These are phyloP conservation scores for Puccinia coronata DNA, from an alignment of 1,284 basidiomycete species.

Conservation along the genomic window DNA sequence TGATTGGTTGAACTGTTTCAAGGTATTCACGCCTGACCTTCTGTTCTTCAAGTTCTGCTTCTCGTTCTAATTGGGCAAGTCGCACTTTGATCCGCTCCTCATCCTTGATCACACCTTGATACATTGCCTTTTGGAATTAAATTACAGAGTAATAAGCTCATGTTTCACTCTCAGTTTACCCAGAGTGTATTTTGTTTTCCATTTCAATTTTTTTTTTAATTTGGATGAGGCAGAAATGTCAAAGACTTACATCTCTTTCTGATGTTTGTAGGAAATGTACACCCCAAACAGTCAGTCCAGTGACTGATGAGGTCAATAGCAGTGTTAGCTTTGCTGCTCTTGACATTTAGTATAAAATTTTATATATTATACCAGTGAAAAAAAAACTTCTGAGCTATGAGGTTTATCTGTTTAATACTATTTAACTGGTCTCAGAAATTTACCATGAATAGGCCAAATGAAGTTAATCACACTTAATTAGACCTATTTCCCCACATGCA, in stretches of 20 bases:
- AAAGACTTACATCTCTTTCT: constrained; percentile 72
- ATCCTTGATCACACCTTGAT: constrained; percentile 80
- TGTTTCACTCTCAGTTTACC: not conserved
- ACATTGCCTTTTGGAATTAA: constrained; percentile 71
- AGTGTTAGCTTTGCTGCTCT: constrained; percentile 43
- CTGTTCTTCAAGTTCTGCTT: constrained; percentile 64
- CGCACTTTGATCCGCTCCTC: constrained; percentile 77
- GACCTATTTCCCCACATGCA: too few species aligned
- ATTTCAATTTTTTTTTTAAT: not conserved
- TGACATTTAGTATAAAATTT: constrained; percentile 20
- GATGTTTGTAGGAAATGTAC: constrained; percentile 85
- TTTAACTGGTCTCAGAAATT: too few species aligned
- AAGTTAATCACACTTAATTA: too few species aligned
- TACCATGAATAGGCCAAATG: too few species aligned
- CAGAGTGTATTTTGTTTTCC: not conserved
- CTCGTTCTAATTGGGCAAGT: constrained; percentile 64
- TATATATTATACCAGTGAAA: too few species aligned
- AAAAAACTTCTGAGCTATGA: not conserved
- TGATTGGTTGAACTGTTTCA: constrained; percentile 40
- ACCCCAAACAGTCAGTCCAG: constrained; percentile 71
- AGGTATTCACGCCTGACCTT: constrained; percentile 31
- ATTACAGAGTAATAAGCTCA: not conserved
- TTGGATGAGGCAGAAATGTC: not conserved
- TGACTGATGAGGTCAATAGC: constrained; percentile 32
- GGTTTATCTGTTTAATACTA: too few species aligned